Conservation (phyloP, 352 stramenopile genomes). For the Thalassiosira hispida region DNA sequence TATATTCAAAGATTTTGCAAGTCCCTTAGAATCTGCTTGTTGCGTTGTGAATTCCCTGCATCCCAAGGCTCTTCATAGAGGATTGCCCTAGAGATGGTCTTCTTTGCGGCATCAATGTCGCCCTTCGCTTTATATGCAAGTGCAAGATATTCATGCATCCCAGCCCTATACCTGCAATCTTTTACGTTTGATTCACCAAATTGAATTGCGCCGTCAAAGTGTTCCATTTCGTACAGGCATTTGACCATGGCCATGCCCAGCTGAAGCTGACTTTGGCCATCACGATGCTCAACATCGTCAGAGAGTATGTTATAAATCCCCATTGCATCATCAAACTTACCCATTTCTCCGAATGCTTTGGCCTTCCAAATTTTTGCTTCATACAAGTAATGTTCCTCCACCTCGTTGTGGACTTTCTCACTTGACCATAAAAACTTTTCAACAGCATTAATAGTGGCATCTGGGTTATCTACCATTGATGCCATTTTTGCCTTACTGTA, state of each 20-base stretch:
- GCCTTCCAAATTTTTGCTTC: not conserved
- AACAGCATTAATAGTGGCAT: no score
- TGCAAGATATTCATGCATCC: slow-evolving; percentile 31
- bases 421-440: no score
- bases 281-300: no score
- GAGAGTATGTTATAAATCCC: no score
- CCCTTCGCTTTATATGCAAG: slow-evolving; percentile 20
- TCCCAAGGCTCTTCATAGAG: slow-evolving; percentile 30
- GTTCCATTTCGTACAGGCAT: slow-evolving; percentile 42
- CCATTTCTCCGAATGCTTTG: no score
- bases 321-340: no score
- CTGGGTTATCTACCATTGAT: not conserved
- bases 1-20: not conserved
- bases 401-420: not conserved
- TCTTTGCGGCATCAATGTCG: slow-evolving; percentile 16
- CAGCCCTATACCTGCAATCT: slow-evolving; percentile 19
- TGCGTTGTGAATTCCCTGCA: not conserved
- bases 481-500: not conserved
- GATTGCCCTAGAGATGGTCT: slow-evolving; percentile 23
- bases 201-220: slow-evolving; percentile 26
- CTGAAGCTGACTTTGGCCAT: no score
- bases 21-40: not conserved
- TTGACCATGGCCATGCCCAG: slow-evolving; percentile 18
- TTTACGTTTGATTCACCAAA: slow-evolving; percentile 9
- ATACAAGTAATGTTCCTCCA: no score